Evolutionary conservation across 108 stramenopile genomes (phyloP), one percentile per base, ranked within the genome.

Genomic region (Skeletonema costatum): DNA sequence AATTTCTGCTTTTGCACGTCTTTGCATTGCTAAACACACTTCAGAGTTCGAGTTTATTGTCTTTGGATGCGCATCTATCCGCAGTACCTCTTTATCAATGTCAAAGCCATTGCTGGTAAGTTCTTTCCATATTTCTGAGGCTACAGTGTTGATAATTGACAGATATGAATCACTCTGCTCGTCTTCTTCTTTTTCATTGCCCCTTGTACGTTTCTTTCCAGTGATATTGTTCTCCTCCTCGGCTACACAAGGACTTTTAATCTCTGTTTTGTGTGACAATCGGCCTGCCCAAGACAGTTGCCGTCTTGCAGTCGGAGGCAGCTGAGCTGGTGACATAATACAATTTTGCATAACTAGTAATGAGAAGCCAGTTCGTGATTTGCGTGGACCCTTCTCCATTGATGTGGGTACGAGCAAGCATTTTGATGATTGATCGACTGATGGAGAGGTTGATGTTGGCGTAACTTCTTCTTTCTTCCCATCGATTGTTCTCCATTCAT

Each of bases 201-300:
- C 35, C 32, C 44, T 61, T 25, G 19, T 36, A 16, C 46, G 67
- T 35, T 68, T 42, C n/a, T 73, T 32, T 7, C 59, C 36, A 59
- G 42, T 32, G 41, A 38, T 70, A 29, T 21, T 35, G 31, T 68
- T 48, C 33, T n/a, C 44, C 29, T 35, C 48, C 36, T 12, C 21
- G 17, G 13, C 35, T 56, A 42, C 32, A 35, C 41, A 29, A 39
- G 5, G 12, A 19, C 16, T 6, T 29, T 17, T 33, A 32, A 39
- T 14, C 19, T 36, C 35, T 6, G 62, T 71, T 48, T 59, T 60
- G 68, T 86, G 83, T 0, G 85, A 69, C 21, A 88, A 76, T 46
- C 50, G 29, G 13, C 77, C 83, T 44, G 72, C 73, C 86, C 85
- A 88, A 7, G 88, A 85, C 32, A 88, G 75, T 44, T 88, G 86